These are phyloP conservation scores for Quercus parvula DNA, from an alignment of 306 rosid species.

Conservation along the genomic window DNA sequence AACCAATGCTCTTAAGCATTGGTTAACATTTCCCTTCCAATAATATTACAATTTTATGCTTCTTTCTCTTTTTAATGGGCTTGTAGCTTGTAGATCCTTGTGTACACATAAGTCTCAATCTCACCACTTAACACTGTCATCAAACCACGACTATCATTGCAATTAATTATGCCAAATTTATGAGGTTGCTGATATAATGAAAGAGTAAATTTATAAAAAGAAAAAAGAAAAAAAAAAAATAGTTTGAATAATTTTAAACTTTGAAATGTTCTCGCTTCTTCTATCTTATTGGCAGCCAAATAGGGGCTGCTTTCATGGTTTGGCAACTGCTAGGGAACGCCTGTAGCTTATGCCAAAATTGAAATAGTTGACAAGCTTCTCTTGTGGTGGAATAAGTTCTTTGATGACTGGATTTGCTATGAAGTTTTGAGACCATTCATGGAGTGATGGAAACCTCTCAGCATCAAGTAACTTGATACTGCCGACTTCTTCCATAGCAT, in stretches of 20 bases:
- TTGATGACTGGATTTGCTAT: conserved; percentile 26
- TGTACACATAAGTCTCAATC: neutral
- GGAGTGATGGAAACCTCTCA: conserved; percentile 40
- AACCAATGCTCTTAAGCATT: too few species aligned
- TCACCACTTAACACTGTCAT: neutral
- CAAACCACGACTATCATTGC: neutral
- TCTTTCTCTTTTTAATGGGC: neutral
- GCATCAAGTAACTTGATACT: conserved; percentile 24
- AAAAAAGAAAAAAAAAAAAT: too few species aligned
- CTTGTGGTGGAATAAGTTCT: conserved; percentile 41
- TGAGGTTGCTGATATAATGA: too few species aligned
- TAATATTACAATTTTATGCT: neutral
- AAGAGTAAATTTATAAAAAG: too few species aligned
- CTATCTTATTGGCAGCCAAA: neutral
- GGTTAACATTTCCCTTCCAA: neutral
- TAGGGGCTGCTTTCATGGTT: conserved; percentile 2
- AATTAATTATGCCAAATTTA: too few species aligned
- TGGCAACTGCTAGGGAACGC: conserved; percentile 34
- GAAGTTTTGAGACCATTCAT: conserved; percentile 33
- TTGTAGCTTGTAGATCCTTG: neutral
- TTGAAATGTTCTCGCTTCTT: too few species aligned
- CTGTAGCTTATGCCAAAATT: conserved; percentile 17
- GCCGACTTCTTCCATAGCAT: conserved; percentile 35
- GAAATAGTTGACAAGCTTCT: conserved; percentile 22
- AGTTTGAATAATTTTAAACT: too few species aligned